Evolutionary conservation across 345 rosid genomes (phyloP), one percentile per base, ranked within the genome.

Genomic region (Syzygium jambos): DNA sequence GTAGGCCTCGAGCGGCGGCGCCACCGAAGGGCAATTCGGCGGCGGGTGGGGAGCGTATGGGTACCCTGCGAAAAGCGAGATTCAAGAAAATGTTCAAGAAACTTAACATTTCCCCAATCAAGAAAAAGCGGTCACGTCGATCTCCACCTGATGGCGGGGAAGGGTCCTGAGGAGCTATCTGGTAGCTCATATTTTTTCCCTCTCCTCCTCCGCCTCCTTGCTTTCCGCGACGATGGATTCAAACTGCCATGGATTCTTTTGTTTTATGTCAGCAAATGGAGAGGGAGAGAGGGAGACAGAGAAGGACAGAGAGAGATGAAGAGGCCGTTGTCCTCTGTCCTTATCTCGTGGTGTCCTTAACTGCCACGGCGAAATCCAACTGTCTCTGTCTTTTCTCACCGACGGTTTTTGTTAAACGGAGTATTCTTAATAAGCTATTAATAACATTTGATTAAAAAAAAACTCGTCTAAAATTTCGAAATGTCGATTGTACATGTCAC

Each of bases 11-110:
- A 89, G 85, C 4, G 90, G 92, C n/a, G 90, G 93, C 3, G 88
- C 9, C 55, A 92, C 22, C 56, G 93, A 93, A 0, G 93, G 95
- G 89, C 90, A 90, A 51, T 92, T 94, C 9, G 93, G 93, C 2
- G 94, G 93, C 0, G 92, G 86, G 9, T 95, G 93, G 22, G 96
- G 93, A 63, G 95, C 92, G 12, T 97, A 92, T 11, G 95, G 93
- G 88, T 90, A 94, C 53, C 93, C 94, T 91, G 87, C 77, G 29
- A 23, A 61, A 80, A n/a, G 63, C 61, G 43, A 61, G 34, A 80
- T 43, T 10, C n/a, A 54, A 86, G n/a, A 23, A 14, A 52, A 61
- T 23, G 88, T 85, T 11, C 73, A 53, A 56, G 13, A 11, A 23
- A 21, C n/a, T 16, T 4, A 43, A 55, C 29, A 38, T 51, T 30